phyloP scores from a whole-genome alignment of 768 basidiomycete genomes.

The Termitomyces sp. region DNA sequence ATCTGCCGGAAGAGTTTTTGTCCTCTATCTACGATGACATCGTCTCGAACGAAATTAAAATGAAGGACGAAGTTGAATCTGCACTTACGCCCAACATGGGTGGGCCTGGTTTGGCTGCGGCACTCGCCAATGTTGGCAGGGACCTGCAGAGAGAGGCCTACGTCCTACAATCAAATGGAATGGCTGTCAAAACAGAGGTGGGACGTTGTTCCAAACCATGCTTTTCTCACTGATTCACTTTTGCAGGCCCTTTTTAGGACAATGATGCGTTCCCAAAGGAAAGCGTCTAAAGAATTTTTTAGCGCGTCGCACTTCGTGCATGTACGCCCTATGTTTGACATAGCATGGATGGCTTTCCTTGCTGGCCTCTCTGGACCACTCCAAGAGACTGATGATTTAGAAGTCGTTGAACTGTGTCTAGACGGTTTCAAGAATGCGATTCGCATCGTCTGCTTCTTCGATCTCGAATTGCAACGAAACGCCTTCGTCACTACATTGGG shows the following conservation, averaged over 20 bases:
- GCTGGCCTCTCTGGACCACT: constrained; percentile 92
- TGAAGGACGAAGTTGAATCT: constrained; percentile 95
- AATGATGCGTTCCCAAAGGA: constrained; percentile 88
- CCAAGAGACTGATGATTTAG: constrained; percentile 92
- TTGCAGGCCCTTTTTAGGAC: constrained; percentile 84
- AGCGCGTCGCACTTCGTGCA: constrained; percentile 96
- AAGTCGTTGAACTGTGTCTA: constrained; percentile 85
- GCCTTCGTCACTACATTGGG: constrained; percentile 95
- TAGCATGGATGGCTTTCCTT: constrained; percentile 97
- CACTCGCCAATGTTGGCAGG: constrained; percentile 84
- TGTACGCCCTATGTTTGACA: constrained; percentile 98
- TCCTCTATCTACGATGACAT: constrained; percentile 86
- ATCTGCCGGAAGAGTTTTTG: constrained; percentile 85
- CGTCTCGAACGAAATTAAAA: constrained; percentile 86
- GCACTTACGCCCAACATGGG: constrained; percentile 34
- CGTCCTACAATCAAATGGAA: constrained; percentile 90
- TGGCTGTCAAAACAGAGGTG: constrained; percentile 96
- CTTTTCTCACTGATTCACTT: not conserved
- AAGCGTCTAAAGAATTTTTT: constrained; percentile 83
- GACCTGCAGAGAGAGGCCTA: constrained; percentile 97
- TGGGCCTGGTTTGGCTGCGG: constrained; percentile 74
- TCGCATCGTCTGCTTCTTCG: constrained; percentile 93
- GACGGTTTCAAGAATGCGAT: constrained; percentile 98
- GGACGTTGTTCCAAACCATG: constrained; percentile 5
- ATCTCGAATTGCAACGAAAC: constrained; percentile 95